A percentile compares a stretch with the other conserved stretches of the same genome.
Conservation (phyloP, 108 stramenopile genomes). For the Nitzschia sp. region DNA sequence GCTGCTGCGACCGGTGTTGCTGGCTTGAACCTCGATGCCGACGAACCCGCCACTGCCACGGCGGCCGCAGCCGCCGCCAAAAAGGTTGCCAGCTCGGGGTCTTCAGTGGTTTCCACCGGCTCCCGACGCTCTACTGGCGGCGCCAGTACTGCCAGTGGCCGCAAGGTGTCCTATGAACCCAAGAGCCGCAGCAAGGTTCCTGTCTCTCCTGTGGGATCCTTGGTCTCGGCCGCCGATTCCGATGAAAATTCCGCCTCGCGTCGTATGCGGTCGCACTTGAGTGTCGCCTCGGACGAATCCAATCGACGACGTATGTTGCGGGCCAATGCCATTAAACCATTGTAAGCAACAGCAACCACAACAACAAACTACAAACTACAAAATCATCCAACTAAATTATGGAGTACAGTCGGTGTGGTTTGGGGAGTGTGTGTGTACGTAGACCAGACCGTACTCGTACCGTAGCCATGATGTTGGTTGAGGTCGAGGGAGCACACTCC, state of each 20-base stretch:
- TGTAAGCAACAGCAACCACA: background rate
- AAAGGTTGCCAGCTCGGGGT: background rate
- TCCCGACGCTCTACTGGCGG: background rate
- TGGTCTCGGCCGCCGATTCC: background rate
- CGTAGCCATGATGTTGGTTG: too few relatives aligned
- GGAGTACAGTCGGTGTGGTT: too few relatives aligned
- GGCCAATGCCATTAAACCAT: conserved; percentile 12
- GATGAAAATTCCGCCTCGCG: conserved; percentile 9
- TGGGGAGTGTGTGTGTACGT: too few relatives aligned
- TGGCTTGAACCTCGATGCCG: background rate
- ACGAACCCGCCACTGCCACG: background rate
- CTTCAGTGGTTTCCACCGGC: background rate
- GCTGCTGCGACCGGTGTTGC: background rate
- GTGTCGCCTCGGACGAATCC: conserved; percentile 24
- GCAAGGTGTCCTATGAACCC: conserved; percentile 28
- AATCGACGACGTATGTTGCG: conserved; percentile 30
- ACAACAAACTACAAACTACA: background rate
- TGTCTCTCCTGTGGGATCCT: conserved; percentile 24
- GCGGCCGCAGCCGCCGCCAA: background rate
- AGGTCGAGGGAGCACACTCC: too few relatives aligned
- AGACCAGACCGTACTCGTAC: too few relatives aligned
- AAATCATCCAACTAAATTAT: too few relatives aligned
- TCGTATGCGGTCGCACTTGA: conserved; percentile 32
- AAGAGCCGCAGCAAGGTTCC: conserved; percentile 26
- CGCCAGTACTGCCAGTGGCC: conserved; percentile 2